Conservation (phyloP, 805 yeast genomes). For the Naumovozyma baii region DNA sequence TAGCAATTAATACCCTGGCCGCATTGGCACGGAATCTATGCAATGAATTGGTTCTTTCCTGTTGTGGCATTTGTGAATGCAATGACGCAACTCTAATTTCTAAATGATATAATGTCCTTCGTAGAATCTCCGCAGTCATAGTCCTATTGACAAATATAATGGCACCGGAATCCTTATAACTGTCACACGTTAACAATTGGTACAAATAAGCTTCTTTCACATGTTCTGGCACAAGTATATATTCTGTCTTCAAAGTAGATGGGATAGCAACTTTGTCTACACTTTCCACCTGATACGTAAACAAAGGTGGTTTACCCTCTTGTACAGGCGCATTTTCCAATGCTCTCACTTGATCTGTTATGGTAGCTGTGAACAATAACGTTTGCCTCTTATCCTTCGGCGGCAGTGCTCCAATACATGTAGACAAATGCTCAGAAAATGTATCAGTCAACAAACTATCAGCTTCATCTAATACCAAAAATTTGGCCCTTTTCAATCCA, state of each 20-base stretch:
- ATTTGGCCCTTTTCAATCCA: slow-evolving; percentile 71
- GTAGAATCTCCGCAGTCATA: slow-evolving; percentile 74
- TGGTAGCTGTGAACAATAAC: slow-evolving; percentile 86
- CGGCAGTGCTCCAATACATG: slow-evolving; percentile 67
- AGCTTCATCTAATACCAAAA: slow-evolving; percentile 88
- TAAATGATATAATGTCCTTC: slow-evolving; percentile 63
- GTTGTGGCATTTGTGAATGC: slow-evolving; percentile 91
- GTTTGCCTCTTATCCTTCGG: slow-evolving; percentile 71
- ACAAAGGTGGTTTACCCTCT: slow-evolving; percentile 45
- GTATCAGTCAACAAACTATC: slow-evolving; percentile 81
- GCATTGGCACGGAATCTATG: slow-evolving; percentile 93
- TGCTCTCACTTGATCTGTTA: slow-evolving; percentile 82
- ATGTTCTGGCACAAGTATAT: slow-evolving; percentile 71
- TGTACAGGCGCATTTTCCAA: slow-evolving; percentile 31
- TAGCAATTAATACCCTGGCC: slow-evolving; percentile 84
- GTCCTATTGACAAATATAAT: slow-evolving; percentile 90
- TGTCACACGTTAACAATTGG: slow-evolving; percentile 52
- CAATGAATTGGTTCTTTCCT: slow-evolving; percentile 80
- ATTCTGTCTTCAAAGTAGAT: slow-evolving; percentile 50
- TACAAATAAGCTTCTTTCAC: slow-evolving; percentile 85
- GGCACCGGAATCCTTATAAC: slow-evolving; percentile 55
- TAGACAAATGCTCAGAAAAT: slow-evolving; percentile 67
- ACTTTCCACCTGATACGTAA: slow-evolving; percentile 65
- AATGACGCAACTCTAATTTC: slow-evolving; percentile 79
- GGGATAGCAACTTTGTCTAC: slow-evolving; percentile 78